phyloP scores from a whole-genome alignment of 2,329 filamentous ascomycete genomes.

The Aureobasidium leucospermi region DNA sequence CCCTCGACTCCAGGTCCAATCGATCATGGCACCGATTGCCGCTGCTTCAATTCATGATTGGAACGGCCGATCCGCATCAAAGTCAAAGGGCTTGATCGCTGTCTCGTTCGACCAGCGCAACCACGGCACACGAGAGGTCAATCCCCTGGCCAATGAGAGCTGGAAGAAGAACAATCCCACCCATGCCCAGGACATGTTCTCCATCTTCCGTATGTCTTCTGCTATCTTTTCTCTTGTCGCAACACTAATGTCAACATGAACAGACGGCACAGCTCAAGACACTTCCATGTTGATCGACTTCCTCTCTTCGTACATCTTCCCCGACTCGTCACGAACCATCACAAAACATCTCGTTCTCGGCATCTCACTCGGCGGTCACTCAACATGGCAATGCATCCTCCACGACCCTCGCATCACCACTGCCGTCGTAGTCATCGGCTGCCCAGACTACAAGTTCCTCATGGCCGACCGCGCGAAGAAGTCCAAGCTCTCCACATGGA shows the following conservation, averaged over 20 bases:
- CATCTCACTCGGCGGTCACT: slow-evolving; percentile 79
- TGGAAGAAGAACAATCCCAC: slow-evolving; percentile 72
- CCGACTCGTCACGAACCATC: slow-evolving; percentile 35
- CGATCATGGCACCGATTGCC: slow-evolving; percentile 69
- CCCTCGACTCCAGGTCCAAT: slow-evolving; percentile 62
- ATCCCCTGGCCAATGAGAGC: slow-evolving; percentile 61
- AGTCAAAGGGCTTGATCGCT: slow-evolving; percentile 60
- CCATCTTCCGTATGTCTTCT: slow-evolving; percentile 53
- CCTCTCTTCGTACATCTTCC: slow-evolving; percentile 67
- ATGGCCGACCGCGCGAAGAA: slow-evolving; percentile 71
- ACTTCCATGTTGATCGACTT: slow-evolving; percentile 68
- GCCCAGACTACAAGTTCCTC: slow-evolving; percentile 76
- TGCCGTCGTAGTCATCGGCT: slow-evolving; percentile 75
- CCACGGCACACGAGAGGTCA: slow-evolving; percentile 68
- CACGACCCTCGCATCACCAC: slow-evolving; percentile 71
- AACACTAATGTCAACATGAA: not conserved
- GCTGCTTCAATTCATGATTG: slow-evolving; percentile 61
- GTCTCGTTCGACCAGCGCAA: slow-evolving; percentile 89
- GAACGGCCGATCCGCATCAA: slow-evolving; percentile 41
- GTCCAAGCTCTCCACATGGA: slow-evolving; percentile 58
- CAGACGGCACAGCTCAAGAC: slow-evolving; percentile 65
- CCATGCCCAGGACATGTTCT: slow-evolving; percentile 92
- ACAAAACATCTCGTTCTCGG: slow-evolving; percentile 68
- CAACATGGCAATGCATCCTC: slow-evolving; percentile 76
- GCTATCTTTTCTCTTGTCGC: not conserved